Base-by-base conservation (phyloP, 164 flowering plant species). In the Tetracentron sinense region DNA sequence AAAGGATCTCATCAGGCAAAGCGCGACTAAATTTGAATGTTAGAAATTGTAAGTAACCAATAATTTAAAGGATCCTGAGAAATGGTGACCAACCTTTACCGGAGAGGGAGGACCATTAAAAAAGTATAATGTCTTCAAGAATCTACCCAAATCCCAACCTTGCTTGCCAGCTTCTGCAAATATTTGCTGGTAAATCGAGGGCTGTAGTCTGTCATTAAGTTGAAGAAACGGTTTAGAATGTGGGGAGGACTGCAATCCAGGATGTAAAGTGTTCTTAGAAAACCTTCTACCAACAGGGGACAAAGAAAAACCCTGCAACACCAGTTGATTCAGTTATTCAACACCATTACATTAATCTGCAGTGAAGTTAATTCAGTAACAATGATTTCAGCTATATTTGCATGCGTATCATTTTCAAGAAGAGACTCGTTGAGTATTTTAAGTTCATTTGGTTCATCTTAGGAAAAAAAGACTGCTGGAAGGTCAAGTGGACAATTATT, bases 81-180 rank as follows among this genome's bases (percentile, higher is more conserved):
- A 61, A 65, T 4, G 3, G 22, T 49, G 1, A 59, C 77, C 52
- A 71, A 94, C 97, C 96, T 90, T 94, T 35, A 81, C 79, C 65
- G 96, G 97, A 72, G 91, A 82, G 25, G 98, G 98, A 28, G 89
- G 96, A 28, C 88, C 95, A 66, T 90, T 86, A 74, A 94, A 90
- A 62, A 87, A 94, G 58, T 78, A 89, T 28, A 94, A 49, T 3
- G 98, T 94, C 74, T 80, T 83, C 52, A 90, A 38, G 73, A 94
- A 94, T 78, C 97, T 85, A 6, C 97, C 98, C 16, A 94, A 65
- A 69, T 94, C 96, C 97, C 98, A 94, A 67, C 82, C 66, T 68
- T 86, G 84, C 53, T 49, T 80, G 52, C 78, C 77, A 61, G 81
- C 73, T 73, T 81, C 78, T 26, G 92, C 88, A 51, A 49, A 46